Evolutionary conservation across 306 rosid genomes (phyloP).

Genomic region (peach (Prunus persica)): DNA sequence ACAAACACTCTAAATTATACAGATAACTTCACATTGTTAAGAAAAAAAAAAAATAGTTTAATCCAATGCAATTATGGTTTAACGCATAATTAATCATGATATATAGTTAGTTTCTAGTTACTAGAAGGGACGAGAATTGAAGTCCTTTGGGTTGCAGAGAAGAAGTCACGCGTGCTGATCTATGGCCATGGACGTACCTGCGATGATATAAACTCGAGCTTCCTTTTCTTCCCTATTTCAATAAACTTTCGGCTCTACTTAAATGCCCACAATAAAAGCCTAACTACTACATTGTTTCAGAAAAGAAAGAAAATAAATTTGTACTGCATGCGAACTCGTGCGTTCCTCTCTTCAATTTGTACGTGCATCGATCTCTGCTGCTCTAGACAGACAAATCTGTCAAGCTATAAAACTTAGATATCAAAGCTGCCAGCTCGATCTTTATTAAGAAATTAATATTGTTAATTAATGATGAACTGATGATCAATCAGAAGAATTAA

Average conservation of each 20-base stretch:
- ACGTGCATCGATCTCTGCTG: not conserved
- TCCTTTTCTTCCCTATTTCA: not conserved
- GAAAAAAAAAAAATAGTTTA: too few species aligned
- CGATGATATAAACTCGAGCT: not conserved
- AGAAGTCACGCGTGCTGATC: not conserved
- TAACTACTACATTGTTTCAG: not conserved
- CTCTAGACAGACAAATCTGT: not conserved
- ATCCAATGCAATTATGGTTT: too few species aligned
- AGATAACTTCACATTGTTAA: too few species aligned
- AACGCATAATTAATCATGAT: too few species aligned
- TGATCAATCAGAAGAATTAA: not conserved
- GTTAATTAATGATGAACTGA: too few species aligned
- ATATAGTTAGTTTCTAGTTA: too few species aligned
- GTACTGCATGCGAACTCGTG: not conserved
- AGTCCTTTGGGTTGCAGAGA: too few species aligned
- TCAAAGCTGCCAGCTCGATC: not conserved
- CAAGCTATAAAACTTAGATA: not conserved
- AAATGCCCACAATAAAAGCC: not conserved
- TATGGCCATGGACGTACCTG: not conserved
- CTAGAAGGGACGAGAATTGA: too few species aligned
- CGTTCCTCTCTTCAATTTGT: not conserved
- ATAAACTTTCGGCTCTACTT: conserved; percentile 1
- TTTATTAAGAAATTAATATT: too few species aligned
- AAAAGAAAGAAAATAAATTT: not conserved
- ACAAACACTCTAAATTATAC: too few species aligned